Conservation (phyloP, 495 filamentous ascomycete genomes). For the Xylaria scruposa region DNA sequence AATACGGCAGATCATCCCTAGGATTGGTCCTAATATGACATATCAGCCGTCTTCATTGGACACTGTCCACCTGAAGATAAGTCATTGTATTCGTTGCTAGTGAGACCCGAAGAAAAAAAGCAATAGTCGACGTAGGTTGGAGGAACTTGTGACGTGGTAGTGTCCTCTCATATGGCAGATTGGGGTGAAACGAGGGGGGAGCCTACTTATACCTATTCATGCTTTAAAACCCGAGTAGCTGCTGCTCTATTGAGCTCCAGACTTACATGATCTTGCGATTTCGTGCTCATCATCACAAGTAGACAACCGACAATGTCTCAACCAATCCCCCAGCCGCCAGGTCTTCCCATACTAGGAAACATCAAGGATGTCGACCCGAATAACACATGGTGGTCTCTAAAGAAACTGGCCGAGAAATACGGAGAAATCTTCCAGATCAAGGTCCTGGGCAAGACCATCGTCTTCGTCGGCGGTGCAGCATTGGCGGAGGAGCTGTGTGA, state of each 20-base stretch:
- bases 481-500: slow-evolving; percentile 72
- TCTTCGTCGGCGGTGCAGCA: slow-evolving; percentile 59
- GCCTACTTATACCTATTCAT: neutral
- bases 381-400: slow-evolving; percentile 68
- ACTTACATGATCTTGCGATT: neutral
- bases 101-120: slow-evolving; percentile 21
- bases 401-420: slow-evolving; percentile 68
- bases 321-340: slow-evolving; percentile 69
- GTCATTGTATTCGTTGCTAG: slow-evolving; percentile 12
- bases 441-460: slow-evolving; percentile 47
- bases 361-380: slow-evolving; percentile 66
- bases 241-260: neutral
- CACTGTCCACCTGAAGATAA: neutral
- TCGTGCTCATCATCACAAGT: neutral
- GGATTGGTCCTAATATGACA: slow-evolving; percentile 25
- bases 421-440: slow-evolving; percentile 77
- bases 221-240: slow-evolving; percentile 24
- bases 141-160: slow-evolving; percentile 13
- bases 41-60: slow-evolving; percentile 24
- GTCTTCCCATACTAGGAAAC: slow-evolving; percentile 72
- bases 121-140: neutral
- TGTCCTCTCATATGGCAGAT: neutral
- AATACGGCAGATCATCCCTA: slow-evolving; percentile 23
- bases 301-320: slow-evolving; percentile 41
- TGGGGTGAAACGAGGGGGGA: slow-evolving; percentile 17